Evolutionary conservation across 106 monocot species (phyloP).

Genomic region (Allium sativum): DNA sequence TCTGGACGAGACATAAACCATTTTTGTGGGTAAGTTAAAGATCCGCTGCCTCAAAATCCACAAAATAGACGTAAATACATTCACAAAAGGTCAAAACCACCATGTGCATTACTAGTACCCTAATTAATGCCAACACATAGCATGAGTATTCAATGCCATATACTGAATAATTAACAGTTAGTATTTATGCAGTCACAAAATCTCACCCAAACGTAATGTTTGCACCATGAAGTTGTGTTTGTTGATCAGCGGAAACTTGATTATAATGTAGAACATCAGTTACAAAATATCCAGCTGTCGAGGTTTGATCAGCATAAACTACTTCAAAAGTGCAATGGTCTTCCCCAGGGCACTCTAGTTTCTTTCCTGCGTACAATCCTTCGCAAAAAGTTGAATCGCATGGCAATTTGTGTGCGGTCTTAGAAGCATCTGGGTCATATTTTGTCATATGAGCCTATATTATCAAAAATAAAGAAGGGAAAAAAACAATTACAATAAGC

Average conservation of each 20-base stretch:
- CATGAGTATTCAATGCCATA: too few relatives aligned
- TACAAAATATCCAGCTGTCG: slow-evolving; percentile 42
- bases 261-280: slow-evolving; percentile 36
- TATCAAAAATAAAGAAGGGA: too few relatives aligned
- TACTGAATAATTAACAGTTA: too few relatives aligned
- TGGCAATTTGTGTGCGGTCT: slow-evolving; percentile 11
- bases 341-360: slow-evolving; percentile 17
- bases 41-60: too few relatives aligned
- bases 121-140: too few relatives aligned
- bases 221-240: slow-evolving; percentile 29
- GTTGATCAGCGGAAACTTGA: slow-evolving; percentile 31
- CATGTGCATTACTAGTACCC: too few relatives aligned
- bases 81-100: too few relatives aligned
- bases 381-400: slow-evolving; percentile 38
- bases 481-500: too few relatives aligned
- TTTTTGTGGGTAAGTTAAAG: too few relatives aligned
- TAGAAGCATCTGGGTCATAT: slow-evolving; percentile 38
- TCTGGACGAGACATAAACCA: too few relatives aligned
- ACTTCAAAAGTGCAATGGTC: slow-evolving; percentile 35
- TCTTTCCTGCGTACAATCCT: slow-evolving; percentile 11
- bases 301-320: slow-evolving; percentile 60
- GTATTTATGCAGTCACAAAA: too few relatives aligned
- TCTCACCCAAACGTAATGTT: slow-evolving; percentile 51
- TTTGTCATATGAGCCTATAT: slow-evolving; percentile 27
- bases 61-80: too few relatives aligned